These are phyloP conservation scores for Alternaria gaisen DNA, from an alignment of 2,329 filamentous ascomycete genomes.

Conservation along the genomic window DNA sequence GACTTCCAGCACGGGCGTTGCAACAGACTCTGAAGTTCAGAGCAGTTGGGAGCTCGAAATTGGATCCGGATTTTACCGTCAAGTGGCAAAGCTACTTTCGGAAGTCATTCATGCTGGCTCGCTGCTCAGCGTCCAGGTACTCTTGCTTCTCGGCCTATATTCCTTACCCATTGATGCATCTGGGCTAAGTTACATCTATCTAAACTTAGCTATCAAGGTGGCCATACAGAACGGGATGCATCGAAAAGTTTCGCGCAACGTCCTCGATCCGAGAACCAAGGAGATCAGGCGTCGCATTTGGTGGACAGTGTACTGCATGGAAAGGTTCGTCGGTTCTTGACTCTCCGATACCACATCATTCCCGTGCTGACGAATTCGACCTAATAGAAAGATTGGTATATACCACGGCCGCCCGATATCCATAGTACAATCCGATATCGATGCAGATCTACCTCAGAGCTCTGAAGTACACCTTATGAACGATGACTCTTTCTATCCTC, in stretches of 20 bases:
- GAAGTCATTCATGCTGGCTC: slow-evolving; percentile 66
- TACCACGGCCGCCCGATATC: slow-evolving; percentile 25
- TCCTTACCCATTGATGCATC: slow-evolving; percentile 65
- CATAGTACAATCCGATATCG: slow-evolving; percentile 20
- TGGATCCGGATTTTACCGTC: slow-evolving; percentile 55
- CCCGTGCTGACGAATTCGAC: not conserved
- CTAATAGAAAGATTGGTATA: slow-evolving; percentile 20
- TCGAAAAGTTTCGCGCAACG: slow-evolving; percentile 45
- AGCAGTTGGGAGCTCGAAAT: slow-evolving; percentile 20
- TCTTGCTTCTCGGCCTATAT: slow-evolving; percentile 65
- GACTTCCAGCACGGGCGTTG: not conserved
- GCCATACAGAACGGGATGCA: slow-evolving; percentile 70
- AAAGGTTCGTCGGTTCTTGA: slow-evolving; percentile 15
- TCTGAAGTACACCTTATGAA: not conserved
- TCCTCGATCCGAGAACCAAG: slow-evolving; percentile 11
- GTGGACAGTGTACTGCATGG: slow-evolving; percentile 26
- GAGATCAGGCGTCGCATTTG: slow-evolving; percentile 24
- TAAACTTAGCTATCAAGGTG: slow-evolving; percentile 64
- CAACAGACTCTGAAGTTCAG: not conserved
- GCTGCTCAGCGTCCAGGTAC: slow-evolving; percentile 67
- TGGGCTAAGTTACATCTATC: slow-evolving; percentile 65
- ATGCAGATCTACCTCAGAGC: slow-evolving; percentile 16
- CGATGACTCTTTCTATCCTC: slow-evolving; percentile 6
- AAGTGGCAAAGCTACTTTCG: slow-evolving; percentile 63
- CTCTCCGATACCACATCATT: not conserved